phyloP scores from a whole-genome alignment of 179 eudicot species.

The Patellifolia procumbens region DNA sequence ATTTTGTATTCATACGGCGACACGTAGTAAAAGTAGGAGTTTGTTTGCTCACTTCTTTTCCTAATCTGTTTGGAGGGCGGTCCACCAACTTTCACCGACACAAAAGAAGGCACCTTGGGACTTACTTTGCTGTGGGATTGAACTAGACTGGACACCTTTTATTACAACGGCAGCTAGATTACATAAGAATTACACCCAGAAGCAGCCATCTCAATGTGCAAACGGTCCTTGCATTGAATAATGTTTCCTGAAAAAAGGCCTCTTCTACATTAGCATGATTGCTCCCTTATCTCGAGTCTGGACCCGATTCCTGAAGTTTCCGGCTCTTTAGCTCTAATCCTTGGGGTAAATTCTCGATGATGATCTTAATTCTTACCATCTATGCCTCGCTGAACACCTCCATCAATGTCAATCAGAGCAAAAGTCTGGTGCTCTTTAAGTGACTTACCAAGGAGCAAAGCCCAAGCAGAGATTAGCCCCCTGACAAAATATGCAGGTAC shows the following conservation, averaged over 20 bases:
- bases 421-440: neutral
- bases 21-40: no score
- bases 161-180: conserved; percentile 9
- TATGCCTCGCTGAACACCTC: neutral
- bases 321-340: neutral
- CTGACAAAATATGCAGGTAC: neutral
- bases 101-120: neutral
- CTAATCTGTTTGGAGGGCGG: no score
- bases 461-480: neutral
- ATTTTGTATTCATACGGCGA: no score
- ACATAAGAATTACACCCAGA: neutral
- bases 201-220: conserved; percentile 10
- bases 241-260: neutral
- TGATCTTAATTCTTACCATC: neutral
- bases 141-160: neutral
- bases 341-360: neutral
- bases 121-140: neutral
- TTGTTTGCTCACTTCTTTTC: no score
- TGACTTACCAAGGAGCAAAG: neutral
- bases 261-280: neutral
- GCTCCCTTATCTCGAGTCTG: neutral
- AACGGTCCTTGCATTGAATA: neutral
- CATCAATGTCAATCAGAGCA: neutral
- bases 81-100: neutral
- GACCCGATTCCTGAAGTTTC: neutral